These are phyloP conservation scores for Agastache rugosa DNA, from an alignment of 257 asterid species.

Conservation along the genomic window DNA sequence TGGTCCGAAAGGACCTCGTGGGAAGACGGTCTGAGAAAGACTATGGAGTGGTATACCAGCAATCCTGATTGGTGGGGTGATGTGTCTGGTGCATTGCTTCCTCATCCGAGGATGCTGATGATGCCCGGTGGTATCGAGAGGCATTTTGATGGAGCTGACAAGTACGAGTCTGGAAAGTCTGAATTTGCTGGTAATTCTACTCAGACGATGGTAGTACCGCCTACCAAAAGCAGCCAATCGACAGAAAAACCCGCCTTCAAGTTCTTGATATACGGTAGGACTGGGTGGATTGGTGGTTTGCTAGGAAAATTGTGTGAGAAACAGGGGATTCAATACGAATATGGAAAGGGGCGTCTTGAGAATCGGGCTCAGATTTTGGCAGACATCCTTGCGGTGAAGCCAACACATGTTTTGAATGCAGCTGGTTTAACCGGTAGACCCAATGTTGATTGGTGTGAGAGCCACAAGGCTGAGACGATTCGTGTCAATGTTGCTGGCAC, in stretches of 20 bases:
- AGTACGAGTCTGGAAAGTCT: slow-evolving; percentile 59
- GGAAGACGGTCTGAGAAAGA: slow-evolving; percentile 93
- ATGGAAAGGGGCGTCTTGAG: slow-evolving; percentile 92
- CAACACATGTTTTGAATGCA: slow-evolving; percentile 92
- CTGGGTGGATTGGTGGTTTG: slow-evolving; percentile 97
- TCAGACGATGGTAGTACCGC: slow-evolving; percentile 60
- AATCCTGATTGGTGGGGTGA: slow-evolving; percentile 99
- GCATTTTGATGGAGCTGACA: slow-evolving; percentile 70
- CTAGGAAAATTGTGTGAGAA: slow-evolving; percentile 91
- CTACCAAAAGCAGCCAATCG: slow-evolving; percentile 47
- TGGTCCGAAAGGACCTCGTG: slow-evolving; percentile 88
- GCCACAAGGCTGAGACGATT: slow-evolving; percentile 85
- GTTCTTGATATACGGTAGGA: slow-evolving; percentile 91
- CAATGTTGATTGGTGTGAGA: slow-evolving; percentile 98
- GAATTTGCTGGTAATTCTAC: slow-evolving; percentile 51
- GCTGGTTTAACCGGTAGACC: slow-evolving; percentile 99
- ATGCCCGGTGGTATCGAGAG: slow-evolving; percentile 91
- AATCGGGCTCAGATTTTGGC: slow-evolving; percentile 67
- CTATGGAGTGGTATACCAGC: slow-evolving; percentile 82
- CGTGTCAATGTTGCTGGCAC: slow-evolving; percentile 94
- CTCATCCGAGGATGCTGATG: slow-evolving; percentile 97
- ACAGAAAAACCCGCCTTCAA: slow-evolving; percentile 61
- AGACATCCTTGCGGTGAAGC: slow-evolving; percentile 70
- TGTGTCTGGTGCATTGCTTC: slow-evolving; percentile 94
- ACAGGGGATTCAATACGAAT: slow-evolving; percentile 81